Evolutionary conservation across 495 filamentous ascomycete genomes (phyloP).

Genomic region (Amphirosellinia nigrospora): DNA sequence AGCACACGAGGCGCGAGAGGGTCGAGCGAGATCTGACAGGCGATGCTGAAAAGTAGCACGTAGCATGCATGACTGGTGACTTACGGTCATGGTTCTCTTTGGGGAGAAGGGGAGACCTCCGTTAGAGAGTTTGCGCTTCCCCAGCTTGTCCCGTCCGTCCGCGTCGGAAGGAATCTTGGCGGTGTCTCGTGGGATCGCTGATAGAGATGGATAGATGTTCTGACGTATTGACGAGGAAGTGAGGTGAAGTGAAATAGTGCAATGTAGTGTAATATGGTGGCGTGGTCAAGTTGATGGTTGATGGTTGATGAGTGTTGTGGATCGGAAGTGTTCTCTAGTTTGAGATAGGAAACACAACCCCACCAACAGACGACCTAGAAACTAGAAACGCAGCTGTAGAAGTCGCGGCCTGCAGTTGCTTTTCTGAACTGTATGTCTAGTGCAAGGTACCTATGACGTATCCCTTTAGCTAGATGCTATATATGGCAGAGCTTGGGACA

Average conservation of each 20-base stretch:
- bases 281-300: background rate
- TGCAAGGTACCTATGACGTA: constrained; percentile 13
- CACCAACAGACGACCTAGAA: background rate
- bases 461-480: background rate
- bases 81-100: constrained; percentile 86
- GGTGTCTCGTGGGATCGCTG: constrained; percentile 14
- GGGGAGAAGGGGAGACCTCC: constrained; percentile 73
- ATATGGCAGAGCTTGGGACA: background rate
- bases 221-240: background rate
- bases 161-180: constrained; percentile 21
- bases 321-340: background rate
- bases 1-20: background rate
- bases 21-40: background rate
- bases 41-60: background rate
- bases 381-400: background rate
- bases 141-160: constrained; percentile 54
- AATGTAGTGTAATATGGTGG: background rate
- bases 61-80: constrained; percentile 38
- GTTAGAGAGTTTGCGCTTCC: constrained; percentile 85
- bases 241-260: background rate
- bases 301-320: background rate
- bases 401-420: background rate
- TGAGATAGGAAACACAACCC: background rate
- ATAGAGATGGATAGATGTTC: background rate
- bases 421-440: background rate